Evolutionary conservation across 352 stramenopile genomes (phyloP), one percentile per base, ranked within the genome.

Genomic region (Globisporangium emineosum): DNA sequence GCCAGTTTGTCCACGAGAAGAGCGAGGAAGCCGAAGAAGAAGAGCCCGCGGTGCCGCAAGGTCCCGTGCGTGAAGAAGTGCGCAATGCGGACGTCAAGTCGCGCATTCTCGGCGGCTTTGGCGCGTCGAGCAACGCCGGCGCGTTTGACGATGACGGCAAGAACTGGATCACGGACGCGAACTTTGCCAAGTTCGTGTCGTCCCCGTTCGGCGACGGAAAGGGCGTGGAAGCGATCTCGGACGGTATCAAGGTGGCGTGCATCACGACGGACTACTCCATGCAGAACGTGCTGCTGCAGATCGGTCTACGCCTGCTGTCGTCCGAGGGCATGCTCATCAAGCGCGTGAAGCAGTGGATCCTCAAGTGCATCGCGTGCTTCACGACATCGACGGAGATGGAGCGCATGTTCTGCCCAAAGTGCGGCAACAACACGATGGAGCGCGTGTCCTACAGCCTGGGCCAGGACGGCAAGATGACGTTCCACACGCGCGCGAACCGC

Each of bases 341-440:
- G 71, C 86, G 88, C 33, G 86, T 96, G 25, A 93, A 94, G 75
- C 85, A 97, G 64, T 99, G 96, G 94, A 98, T 99, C 25, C 87
- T 98, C 32, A 94, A 97, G 54, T 99, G 98, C 67, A 89, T 95
- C 35, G 96, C 96, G 27, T 99, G 98, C 72, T 99, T 98, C 75
- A 96, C 94, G 56, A 99, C 71, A 72, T 98, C 81, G 65, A 95
- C 78, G 2, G 91, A 98, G 67, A 93, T 97, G 85, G 79, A 87
- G 40, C 82, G 93, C 27, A 71, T 99, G 54, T 99, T 99, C 78
- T 99, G 97, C 67, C 88, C 93, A 35, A 93, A 96, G 68, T 99
- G 97, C 70, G 97, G 97, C 53, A 98, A 97, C 70, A 91, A 90
- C 71, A 96, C 91, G 47, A 87, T 99, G 70, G 91, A 98, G 63